A percentile compares a stretch with the other conserved stretches of the same genome.
Evolutionary conservation across 2,329 filamentous ascomycete species (phyloP).

Genomic region (Xylogone sp.): DNA sequence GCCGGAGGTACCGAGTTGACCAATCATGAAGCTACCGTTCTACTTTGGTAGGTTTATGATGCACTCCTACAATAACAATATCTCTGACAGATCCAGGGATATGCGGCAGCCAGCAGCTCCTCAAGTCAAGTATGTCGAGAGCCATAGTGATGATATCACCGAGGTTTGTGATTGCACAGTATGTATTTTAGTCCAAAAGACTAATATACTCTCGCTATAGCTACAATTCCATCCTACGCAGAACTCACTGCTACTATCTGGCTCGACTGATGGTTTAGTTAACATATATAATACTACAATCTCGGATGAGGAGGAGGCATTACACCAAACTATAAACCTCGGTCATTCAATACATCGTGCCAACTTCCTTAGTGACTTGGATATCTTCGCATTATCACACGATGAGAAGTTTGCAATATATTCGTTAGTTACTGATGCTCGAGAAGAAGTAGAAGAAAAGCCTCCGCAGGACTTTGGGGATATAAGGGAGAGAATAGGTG

Average conservation of each 20-base stretch:
- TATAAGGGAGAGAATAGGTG: slow-evolving; percentile 58
- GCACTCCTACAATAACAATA: background rate
- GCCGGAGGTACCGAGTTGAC: slow-evolving; percentile 72
- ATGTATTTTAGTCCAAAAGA: background rate
- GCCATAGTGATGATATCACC: slow-evolving; percentile 66
- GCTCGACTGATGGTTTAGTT: slow-evolving; percentile 75
- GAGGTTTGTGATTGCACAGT: slow-evolving; percentile 36
- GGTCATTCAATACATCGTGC: slow-evolving; percentile 70
- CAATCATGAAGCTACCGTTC: slow-evolving; percentile 57
- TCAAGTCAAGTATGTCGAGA: slow-evolving; percentile 55
- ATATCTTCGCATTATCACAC: slow-evolving; percentile 71
- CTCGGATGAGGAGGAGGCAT: slow-evolving; percentile 71
- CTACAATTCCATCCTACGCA: slow-evolving; percentile 58
- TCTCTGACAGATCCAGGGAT: slow-evolving; percentile 43
- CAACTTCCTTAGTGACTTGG: slow-evolving; percentile 61
- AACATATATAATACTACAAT: slow-evolving; percentile 72
- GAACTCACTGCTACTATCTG: slow-evolving; percentile 63
- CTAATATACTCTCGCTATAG: slow-evolving; percentile 30
- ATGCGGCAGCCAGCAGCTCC: slow-evolving; percentile 45
- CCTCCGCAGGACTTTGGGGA: slow-evolving; percentile 61
- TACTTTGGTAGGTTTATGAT: slow-evolving; percentile 50
- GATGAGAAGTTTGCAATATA: slow-evolving; percentile 77
- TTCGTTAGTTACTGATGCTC: slow-evolving; percentile 60
- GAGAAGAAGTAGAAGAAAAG: slow-evolving; percentile 49
- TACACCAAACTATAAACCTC: slow-evolving; percentile 76